Evolutionary conservation across 2,329 filamentous ascomycete genomes (phyloP), one percentile per base, ranked within the genome.

Genomic region (Apiospora sp.): DNA sequence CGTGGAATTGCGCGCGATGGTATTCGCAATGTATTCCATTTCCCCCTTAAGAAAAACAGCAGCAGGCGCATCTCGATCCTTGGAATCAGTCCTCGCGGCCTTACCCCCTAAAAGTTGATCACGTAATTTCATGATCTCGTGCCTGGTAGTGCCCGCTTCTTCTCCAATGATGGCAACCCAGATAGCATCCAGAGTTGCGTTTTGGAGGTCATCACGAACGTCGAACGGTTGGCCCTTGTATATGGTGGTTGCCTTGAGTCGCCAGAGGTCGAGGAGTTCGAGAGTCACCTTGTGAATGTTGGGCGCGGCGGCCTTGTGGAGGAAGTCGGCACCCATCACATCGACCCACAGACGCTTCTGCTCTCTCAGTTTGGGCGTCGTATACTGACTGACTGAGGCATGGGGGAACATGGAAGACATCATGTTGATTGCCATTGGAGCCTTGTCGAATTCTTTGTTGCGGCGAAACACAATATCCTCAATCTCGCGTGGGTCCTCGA

Each of bases 271-370:
- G 19, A 67, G 34, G 3, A 67, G 34, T 13, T 44, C 22, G 5
- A 41, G 34, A 5, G 61, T 44, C 0, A 37, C 19, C 13, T 44
- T 41, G 34, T 27, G 43, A 22, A 44, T 44, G 13, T 43, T 41
- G 10, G 64, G 71, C 0, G 74, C 69, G 19, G 74, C 72, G 3
- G 73, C 73, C 4, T 71, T 58, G 1, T 72, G 61, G 2, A 77
- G 71, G 51, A 76, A 77, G 24, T 75, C 75, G 12, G 75, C 72
- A 14, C 72, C 58, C 74, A 76, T 76, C 8, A 74, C 68, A n/a
- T 77, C 76, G 19, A 72, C 68, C 76, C 75, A 75, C 1, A 58
- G 67, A 48, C 72, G 73, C n/a, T 71, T 71, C 70, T 76, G 74
- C 3, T 69, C 69, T 27, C 68, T 75, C 34, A 70, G 75, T 16